phyloP scores from a whole-genome alignment of 2,329 filamentous ascomycete genomes.

The Neoscytalidium dimidiatum region DNA sequence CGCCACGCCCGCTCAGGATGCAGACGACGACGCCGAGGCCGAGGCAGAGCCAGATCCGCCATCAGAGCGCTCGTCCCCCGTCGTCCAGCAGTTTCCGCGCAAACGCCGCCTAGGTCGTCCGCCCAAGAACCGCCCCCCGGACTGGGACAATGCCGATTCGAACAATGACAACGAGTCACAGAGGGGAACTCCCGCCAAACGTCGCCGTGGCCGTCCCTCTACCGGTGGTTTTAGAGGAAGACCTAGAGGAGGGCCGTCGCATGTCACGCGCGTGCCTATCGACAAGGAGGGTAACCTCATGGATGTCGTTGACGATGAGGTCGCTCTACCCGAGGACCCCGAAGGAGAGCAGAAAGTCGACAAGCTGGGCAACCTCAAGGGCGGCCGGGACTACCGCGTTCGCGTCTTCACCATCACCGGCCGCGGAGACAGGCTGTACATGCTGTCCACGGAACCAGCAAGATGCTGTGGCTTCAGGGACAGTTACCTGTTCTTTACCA shows the following conservation, averaged over 20 bases:
- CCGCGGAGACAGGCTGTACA: slow-evolving; percentile 85
- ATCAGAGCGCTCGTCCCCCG: slow-evolving; percentile 47
- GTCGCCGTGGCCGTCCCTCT: slow-evolving; percentile 52
- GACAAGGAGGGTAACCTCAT: slow-evolving; percentile 93
- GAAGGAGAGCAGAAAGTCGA: slow-evolving; percentile 94
- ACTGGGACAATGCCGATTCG: slow-evolving; percentile 68
- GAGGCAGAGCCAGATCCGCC: slow-evolving; percentile 41
- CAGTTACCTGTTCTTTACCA: slow-evolving; percentile 98
- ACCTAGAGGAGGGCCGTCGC: slow-evolving; percentile 69
- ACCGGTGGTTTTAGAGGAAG: slow-evolving; percentile 69
- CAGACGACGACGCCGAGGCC: slow-evolving; percentile 43
- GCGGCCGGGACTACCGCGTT: slow-evolving; percentile 88
- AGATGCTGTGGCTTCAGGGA: slow-evolving; percentile 96
- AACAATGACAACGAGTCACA: slow-evolving; percentile 49
- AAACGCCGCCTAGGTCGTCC: slow-evolving; percentile 79
- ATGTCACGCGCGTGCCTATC: slow-evolving; percentile 79
- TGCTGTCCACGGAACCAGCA: slow-evolving; percentile 96
- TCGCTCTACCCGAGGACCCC: slow-evolving; percentile 80
- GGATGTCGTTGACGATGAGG: slow-evolving; percentile 89
- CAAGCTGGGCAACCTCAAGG: slow-evolving; percentile 79
- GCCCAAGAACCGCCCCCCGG: slow-evolving; percentile 79
- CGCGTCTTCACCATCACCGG: slow-evolving; percentile 90
- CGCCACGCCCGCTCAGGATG: slow-evolving; percentile 48
- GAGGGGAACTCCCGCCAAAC: slow-evolving; percentile 50
- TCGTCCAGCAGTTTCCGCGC: slow-evolving; percentile 63